Conservation (phyloP, 208 protist species). For the Entamoeba dispar region DNA sequence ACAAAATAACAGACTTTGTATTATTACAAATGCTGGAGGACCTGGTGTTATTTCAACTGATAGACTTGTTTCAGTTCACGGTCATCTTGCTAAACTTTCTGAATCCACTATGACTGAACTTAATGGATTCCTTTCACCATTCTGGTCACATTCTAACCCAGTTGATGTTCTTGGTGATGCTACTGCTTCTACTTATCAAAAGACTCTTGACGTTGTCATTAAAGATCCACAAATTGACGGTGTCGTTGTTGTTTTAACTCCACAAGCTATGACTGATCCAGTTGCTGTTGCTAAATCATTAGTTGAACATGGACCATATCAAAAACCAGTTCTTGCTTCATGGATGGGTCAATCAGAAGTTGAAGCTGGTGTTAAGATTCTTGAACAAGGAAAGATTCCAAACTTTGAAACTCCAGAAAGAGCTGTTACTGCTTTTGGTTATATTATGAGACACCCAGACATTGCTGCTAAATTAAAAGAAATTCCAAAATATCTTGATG, state of each 20-base stretch:
- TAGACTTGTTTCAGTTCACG: constrained; percentile 5
- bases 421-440: constrained; percentile 13
- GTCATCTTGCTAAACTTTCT: constrained; percentile 2
- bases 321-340: constrained; percentile 14
- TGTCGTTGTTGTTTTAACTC: constrained; percentile 23
- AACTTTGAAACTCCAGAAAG: constrained; percentile 22
- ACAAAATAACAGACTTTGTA: constrained; percentile 6
- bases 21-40: constrained; percentile 34
- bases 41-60: constrained; percentile 32
- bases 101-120: constrained; percentile 4
- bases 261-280: constrained; percentile 24
- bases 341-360: constrained; percentile 26
- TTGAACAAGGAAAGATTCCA: constrained; percentile 10
- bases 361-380: constrained; percentile 4
- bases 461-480: not conserved
- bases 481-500: not conserved
- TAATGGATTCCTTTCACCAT: constrained; percentile 10
- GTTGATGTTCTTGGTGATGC: constrained; percentile 33
- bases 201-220: constrained; percentile 11
- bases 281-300: constrained; percentile 16
- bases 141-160: constrained; percentile 24
- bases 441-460: constrained; percentile 1
- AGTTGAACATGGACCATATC: constrained; percentile 2
- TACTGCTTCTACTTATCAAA: not conserved
- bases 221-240: constrained; percentile 12